Evolutionary conservation across 306 rosid species (phyloP), one percentile per base, ranked within the genome.

Genomic region (Clitoria ternatea): DNA sequence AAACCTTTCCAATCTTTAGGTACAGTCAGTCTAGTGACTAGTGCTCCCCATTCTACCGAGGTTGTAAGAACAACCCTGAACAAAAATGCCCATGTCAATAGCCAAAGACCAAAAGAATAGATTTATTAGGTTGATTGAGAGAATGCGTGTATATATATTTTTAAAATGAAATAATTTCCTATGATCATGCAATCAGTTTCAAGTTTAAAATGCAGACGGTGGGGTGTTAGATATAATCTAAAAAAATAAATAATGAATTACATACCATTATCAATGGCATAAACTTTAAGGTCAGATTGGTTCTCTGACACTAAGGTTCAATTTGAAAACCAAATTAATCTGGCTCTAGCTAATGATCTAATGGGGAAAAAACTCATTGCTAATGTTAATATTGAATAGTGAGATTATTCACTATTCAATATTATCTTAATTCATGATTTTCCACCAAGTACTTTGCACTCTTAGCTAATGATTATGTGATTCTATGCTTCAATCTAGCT

Each of bases 1-100:
- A 30, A 11, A 89, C 99, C 99, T 91, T 94, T 94, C 99, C 99
- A 94, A 70, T 94, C 97, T 66, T 90, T 87, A 36, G 96, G 96
- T 61, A 94, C 99, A 65, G 43, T 91, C 73, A 91, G 85, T 83
- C 91, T 94, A 4, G 95, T 94, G 81, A 89, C 88, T 79, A 81
- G 47, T 13, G 95, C 90, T 72, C 99, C 99, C 99, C 99, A 94
- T 78, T 79, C 89, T 60, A 50, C 54, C n/a, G 97, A 84, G 48
- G 92, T 83, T 45, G 95, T 85, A 30, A 90, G 92, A 47, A 86
- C 87, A 76, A 88, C 95, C 89, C 97, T 90, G 85, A 70, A 70
- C 39, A 74, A 61, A 22, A 68, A 20, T 23, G 60, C 22, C n/a
- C 6, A 19, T 17, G 44, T 73, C 17, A 81, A 76, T 18, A 68